Evolutionary conservation across 1,139 yeast species (phyloP).

Genomic region (Spencermartinsiella ligniputridi): DNA sequence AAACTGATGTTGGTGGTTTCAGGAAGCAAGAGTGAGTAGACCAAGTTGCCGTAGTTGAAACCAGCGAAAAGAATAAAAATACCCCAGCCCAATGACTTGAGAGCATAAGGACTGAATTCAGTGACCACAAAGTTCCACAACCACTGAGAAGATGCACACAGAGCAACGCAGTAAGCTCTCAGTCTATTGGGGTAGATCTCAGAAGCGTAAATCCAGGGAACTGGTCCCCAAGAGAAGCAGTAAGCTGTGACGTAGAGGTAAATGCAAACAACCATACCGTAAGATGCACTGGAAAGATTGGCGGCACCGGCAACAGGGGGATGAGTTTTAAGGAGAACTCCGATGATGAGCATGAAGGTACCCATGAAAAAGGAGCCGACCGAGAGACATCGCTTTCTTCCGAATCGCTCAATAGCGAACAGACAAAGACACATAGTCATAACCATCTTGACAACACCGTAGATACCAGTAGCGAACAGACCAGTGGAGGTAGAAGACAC

Average conservation of each 20-base stretch:
- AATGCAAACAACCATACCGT: slow-evolving; percentile 24
- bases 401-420: slow-evolving; percentile 43
- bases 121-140: slow-evolving; percentile 35
- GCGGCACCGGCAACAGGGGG: slow-evolving; percentile 14
- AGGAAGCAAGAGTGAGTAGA: slow-evolving; percentile 48
- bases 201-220: slow-evolving; percentile 44
- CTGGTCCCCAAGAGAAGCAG: slow-evolving; percentile 39
- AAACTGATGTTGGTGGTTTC: slow-evolving; percentile 64
- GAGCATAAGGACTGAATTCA: slow-evolving; percentile 32
- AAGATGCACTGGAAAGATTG: slow-evolving; percentile 15
- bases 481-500: slow-evolving; percentile 44
- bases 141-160: slow-evolving; percentile 53
- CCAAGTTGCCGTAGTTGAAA: slow-evolving; percentile 17
- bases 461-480: slow-evolving; percentile 44
- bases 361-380: slow-evolving; percentile 7
- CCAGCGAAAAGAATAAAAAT: slow-evolving; percentile 21
- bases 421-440: slow-evolving; percentile 48
- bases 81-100: slow-evolving; percentile 13
- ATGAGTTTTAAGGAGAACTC: slow-evolving; percentile 22
- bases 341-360: slow-evolving; percentile 31
- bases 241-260: slow-evolving; percentile 30
- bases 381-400: slow-evolving; percentile 42
- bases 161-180: slow-evolving; percentile 48
- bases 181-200: slow-evolving; percentile 49
- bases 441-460: slow-evolving; percentile 44